Evolutionary conservation across 2,329 filamentous ascomycete genomes (phyloP).

Genomic region (Xylariales sp.): DNA sequence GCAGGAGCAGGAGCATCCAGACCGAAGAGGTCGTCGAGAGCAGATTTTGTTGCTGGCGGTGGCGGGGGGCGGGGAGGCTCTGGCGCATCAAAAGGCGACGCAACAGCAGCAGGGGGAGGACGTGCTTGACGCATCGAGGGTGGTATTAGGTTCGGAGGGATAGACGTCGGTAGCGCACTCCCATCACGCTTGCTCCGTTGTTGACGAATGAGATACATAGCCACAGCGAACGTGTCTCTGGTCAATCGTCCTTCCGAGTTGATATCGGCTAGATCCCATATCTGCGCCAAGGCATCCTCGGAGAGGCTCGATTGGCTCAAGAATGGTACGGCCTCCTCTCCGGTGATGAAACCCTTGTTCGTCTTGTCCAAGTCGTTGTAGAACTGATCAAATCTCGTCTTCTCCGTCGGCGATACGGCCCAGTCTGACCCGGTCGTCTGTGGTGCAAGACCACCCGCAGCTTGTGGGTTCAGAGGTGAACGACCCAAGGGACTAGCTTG

Average conservation of each 20-base stretch:
- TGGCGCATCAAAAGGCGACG: constrained; percentile 47
- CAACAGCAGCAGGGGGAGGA: constrained; percentile 41
- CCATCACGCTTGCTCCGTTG: constrained; percentile 69
- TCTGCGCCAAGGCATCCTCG: constrained; percentile 85
- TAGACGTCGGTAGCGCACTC: constrained; percentile 62
- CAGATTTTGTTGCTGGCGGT: constrained; percentile 60
- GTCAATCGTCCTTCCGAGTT: constrained; percentile 82
- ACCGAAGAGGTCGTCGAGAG: constrained; percentile 89
- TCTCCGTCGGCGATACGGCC: constrained; percentile 79
- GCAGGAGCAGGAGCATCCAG: constrained; percentile 62
- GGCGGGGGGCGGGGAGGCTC: constrained; percentile 25
- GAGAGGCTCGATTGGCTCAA: constrained; percentile 87
- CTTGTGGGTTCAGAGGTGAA: constrained; percentile 40
- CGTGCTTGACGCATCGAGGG: constrained; percentile 72
- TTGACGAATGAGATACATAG: constrained; percentile 94
- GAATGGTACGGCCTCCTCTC: constrained; percentile 91
- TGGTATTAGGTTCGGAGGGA: constrained; percentile 79
- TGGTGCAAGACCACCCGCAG: constrained; percentile 28
- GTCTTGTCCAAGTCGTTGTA: constrained; percentile 79
- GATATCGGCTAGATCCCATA: constrained; percentile 96
- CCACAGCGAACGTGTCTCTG: constrained; percentile 90
- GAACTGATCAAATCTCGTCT: constrained; percentile 79
- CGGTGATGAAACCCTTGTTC: constrained; percentile 78
- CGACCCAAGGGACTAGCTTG: constrained; percentile 54
- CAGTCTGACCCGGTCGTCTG: constrained; percentile 62